A percentile compares a stretch with the other conserved stretches of the same genome.
phyloP scores from a whole-genome alignment of 352 stramenopile genomes.

The Peronospora belbahrii region DNA sequence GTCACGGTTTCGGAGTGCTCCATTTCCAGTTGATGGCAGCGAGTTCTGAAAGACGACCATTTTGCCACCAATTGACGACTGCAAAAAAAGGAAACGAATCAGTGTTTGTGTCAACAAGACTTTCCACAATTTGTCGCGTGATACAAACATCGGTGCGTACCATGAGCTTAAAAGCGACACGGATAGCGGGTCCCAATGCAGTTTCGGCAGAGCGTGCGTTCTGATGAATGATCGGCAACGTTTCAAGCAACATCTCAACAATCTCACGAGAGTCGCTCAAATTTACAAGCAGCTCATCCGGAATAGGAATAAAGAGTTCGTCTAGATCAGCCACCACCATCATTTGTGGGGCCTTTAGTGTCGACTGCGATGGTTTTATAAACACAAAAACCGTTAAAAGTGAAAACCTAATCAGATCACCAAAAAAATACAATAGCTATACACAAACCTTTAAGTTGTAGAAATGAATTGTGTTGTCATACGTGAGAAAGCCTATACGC shows the following conservation, averaged over 20 bases:
- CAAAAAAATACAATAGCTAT: background rate
- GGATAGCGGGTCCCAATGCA: slow-evolving; percentile 81
- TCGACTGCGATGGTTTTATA: slow-evolving; percentile 39
- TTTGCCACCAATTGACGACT: slow-evolving; percentile 82
- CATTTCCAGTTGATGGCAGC: slow-evolving; percentile 67
- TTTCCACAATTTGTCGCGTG: background rate
- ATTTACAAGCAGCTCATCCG: slow-evolving; percentile 97
- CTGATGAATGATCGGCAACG: slow-evolving; percentile 87
- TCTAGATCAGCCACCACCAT: slow-evolving; percentile 86
- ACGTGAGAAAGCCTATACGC: slow-evolving; percentile 82
- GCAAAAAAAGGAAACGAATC: slow-evolving; percentile 4
- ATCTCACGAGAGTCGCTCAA: slow-evolving; percentile 90
- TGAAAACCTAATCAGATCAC: background rate
- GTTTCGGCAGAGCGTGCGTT: slow-evolving; percentile 73
- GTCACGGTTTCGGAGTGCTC: slow-evolving; percentile 76
- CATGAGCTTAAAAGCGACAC: slow-evolving; percentile 96
- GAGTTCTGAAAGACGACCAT: slow-evolving; percentile 87
- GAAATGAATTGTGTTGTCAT: slow-evolving; percentile 81
- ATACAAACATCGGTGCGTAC: slow-evolving; percentile 47
- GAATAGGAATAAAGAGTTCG: slow-evolving; percentile 86
- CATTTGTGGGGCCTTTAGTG: slow-evolving; percentile 81
- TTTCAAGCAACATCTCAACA: slow-evolving; percentile 94
- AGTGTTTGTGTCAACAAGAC: slow-evolving; percentile 1
- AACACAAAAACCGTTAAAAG: slow-evolving; percentile 32
- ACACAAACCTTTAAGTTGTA: slow-evolving; percentile 81